Evolutionary conservation across 75 land plant species (phyloP).

Genomic region (Pseudotsuga menziesii): DNA sequence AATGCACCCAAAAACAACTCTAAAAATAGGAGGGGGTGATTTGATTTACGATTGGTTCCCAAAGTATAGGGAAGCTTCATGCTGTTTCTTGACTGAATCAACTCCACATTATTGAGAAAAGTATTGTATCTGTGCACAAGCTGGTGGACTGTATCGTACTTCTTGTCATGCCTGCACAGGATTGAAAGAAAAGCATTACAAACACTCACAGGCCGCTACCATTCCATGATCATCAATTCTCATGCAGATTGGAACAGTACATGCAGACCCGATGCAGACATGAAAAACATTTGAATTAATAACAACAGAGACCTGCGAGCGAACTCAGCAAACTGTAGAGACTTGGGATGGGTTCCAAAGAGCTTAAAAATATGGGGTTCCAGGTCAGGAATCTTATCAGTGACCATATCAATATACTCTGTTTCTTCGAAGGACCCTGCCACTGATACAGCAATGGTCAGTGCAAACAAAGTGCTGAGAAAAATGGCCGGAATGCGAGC

Average conservation of each 20-base stretch:
- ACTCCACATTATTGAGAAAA: no score
- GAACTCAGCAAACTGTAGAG: no score
- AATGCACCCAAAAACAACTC: no score
- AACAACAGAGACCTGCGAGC: no score
- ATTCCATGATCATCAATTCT: no score
- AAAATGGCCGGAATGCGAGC: neutral
- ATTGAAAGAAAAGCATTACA: neutral
- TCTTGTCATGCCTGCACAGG: slow-evolving; percentile 58
- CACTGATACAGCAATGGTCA: neutral
- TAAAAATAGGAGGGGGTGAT: neutral
- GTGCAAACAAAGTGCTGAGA: neutral
- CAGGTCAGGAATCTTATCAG: neutral
- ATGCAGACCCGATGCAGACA: no score
- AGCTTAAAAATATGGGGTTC: no score
- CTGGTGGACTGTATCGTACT: no score
- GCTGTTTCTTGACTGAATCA: neutral
- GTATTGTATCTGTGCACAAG: no score
- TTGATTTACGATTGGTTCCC: slow-evolving; percentile 62
- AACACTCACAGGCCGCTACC: neutral
- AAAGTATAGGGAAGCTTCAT: slow-evolving; percentile 68
- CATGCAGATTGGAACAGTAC: no score
- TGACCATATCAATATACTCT: slow-evolving; percentile 3
- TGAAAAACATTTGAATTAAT: no score
- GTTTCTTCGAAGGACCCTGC: neutral
- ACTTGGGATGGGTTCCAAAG: no score